Evolutionary conservation across 176 grass and related monocot species (phyloP).

Genomic region (Metroxylon sagu): DNA sequence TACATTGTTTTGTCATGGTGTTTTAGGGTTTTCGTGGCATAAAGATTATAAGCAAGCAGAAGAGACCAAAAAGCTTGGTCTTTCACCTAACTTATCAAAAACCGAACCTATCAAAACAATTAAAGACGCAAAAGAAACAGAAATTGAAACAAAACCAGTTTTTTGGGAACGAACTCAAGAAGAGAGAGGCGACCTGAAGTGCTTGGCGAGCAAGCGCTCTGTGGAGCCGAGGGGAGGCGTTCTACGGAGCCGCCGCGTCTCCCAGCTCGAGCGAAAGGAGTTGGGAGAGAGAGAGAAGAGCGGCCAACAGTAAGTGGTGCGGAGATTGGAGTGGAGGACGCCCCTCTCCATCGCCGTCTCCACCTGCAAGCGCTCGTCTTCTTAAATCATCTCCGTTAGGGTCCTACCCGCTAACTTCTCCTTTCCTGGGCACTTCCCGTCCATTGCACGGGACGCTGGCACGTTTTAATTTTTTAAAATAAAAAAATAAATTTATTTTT

Average conservation of each 20-base stretch:
- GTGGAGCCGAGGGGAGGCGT: too few relatives aligned
- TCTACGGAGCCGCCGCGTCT: not conserved
- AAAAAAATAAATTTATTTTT: too few relatives aligned
- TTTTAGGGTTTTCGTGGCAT: not conserved
- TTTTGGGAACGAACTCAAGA: too few relatives aligned
- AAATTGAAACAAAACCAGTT: not conserved
- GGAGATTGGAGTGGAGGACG: not conserved
- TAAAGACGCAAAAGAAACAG: not conserved
- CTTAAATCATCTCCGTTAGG: too few relatives aligned
- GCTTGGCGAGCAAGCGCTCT: not conserved
- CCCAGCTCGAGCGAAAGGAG: not conserved
- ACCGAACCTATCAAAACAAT: not conserved
- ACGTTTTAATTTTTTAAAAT: too few relatives aligned
- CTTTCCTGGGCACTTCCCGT: too few relatives aligned
- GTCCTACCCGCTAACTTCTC: too few relatives aligned
- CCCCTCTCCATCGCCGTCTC: slow-evolving; percentile 4
- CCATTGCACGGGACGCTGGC: too few relatives aligned
- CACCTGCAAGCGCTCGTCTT: too few relatives aligned
- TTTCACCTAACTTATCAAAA: not conserved
- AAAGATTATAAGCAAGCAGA: not conserved
- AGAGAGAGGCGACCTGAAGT: not conserved
- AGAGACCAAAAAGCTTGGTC: not conserved
- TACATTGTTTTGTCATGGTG: too few relatives aligned
- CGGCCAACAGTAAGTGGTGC: not conserved
- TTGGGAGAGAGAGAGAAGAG: not conserved